Evolutionary conservation across 1,284 basidiomycete genomes (phyloP).

Genomic region (Trametes hirsuta): DNA sequence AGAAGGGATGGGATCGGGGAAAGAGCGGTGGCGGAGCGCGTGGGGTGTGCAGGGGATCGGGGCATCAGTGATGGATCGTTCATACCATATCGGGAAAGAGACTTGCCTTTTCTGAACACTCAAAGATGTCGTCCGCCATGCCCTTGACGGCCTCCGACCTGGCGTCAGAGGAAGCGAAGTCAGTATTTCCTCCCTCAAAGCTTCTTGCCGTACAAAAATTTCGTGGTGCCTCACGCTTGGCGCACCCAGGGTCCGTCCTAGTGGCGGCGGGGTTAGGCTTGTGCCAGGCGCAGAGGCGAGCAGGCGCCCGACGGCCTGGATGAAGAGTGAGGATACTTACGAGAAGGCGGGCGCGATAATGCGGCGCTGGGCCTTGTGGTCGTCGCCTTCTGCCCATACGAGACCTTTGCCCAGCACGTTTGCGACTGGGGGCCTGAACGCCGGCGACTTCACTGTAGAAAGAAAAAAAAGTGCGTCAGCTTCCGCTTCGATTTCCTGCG

Average conservation of each 20-base stretch:
- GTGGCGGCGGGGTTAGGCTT: neutral
- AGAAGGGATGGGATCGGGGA: neutral
- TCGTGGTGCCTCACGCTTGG: too few relatives aligned
- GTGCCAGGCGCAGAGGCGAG: neutral
- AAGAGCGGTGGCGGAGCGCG: neutral
- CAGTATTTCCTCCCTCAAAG: too few relatives aligned
- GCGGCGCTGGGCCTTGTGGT: slow-evolving; percentile 36
- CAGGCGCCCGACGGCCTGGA: neutral
- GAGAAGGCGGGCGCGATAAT: slow-evolving; percentile 37
- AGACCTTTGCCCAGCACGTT: slow-evolving; percentile 34
- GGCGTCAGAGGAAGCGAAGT: too few relatives aligned
- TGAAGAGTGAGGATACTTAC: slow-evolving; percentile 18
- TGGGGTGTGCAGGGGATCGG: neutral
- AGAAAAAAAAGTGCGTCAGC: neutral
- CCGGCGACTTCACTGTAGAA: slow-evolving; percentile 30
- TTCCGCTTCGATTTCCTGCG: neutral
- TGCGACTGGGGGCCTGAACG: slow-evolving; percentile 29
- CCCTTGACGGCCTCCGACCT: slow-evolving; percentile 23
- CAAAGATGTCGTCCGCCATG: slow-evolving; percentile 31
- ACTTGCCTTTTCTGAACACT: slow-evolving; percentile 33
- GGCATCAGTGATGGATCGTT: neutral
- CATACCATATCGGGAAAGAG: slow-evolving; percentile 5
- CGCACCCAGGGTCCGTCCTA: neutral
- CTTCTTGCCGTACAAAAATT: too few relatives aligned
- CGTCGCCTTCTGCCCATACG: slow-evolving; percentile 35